Base-by-base conservation (phyloP, 2,329 filamentous ascomycete species). In the Herpotrichia juniperi region DNA sequence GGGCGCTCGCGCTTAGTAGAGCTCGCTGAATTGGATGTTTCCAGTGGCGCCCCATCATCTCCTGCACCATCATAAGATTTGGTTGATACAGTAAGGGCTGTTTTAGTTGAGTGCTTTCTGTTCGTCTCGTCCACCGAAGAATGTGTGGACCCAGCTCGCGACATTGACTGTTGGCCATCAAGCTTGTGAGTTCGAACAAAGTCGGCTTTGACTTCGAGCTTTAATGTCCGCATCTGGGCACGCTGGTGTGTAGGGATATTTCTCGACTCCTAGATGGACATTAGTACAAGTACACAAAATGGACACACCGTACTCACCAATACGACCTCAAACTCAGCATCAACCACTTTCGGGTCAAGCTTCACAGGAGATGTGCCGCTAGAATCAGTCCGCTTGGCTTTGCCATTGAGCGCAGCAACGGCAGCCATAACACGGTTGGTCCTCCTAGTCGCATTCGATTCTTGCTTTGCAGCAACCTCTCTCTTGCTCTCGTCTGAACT, bases 181-280 rank as follows among this genome's bases (percentile, higher is more conserved):
- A 74, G 82, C 87, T 90, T 91, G 70, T 97, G 90, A 71, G 96
- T 93, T 47, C 88, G 87, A 64, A 97, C 92, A 65, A 99, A 96
- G 68, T 97, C 93, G 69, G 92, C 90, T 76, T 99, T 99, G 78
- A 97, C 93, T 30, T 90, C 89, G 59, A 91, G 83, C 57, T 90
- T 91, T 54, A 99, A 79, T 50, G 87, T 93, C 40, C 93, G 85
- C 92, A 99, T 97, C 77, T 96, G 96, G 73, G 93, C 91, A 49
- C 93, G 84, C 80, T 96, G 92, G 58, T 96, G 90, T 67, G 96
- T 90, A 2, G 93, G 93, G 48, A 97, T 96, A 66, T 97, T 96
- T 58, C 93, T 85, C 16, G 93, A 87, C 70, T 96, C 91, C 74
- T 96, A 55, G 83, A 78, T 56, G 85, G 78, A 61, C 79, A 19